Percentiles rank a stretch among this genome's conserved stretches.
These are phyloP conservation scores for Batkoa obscura DNA, from an alignment of 371 early-diverging fungal species.

Conservation along the genomic window DNA sequence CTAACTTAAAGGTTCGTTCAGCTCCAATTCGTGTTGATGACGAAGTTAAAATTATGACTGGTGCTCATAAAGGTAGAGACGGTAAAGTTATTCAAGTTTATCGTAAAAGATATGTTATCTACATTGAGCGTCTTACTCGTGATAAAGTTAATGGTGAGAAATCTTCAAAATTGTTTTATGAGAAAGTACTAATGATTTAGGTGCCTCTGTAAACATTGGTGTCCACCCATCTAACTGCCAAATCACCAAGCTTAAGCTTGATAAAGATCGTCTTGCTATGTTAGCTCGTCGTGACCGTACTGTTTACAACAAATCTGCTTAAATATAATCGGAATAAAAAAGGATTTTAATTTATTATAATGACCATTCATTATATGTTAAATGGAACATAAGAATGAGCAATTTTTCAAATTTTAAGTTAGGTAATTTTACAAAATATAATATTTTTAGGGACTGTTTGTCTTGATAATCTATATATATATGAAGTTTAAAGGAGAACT, in stretches of 20 bases:
- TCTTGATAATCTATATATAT: too few relatives aligned
- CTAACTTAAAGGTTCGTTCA: slow-evolving; percentile 46
- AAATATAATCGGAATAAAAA: too few relatives aligned
- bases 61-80: slow-evolving; percentile 89
- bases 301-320: slow-evolving; percentile 4
- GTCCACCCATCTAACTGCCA: slow-evolving; percentile 96
- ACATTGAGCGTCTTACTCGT: slow-evolving; percentile 87
- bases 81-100: slow-evolving; percentile 92
- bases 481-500: too few relatives aligned
- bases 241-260: slow-evolving; percentile 84
- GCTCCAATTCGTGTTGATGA: slow-evolving; percentile 94
- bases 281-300: slow-evolving; percentile 58
- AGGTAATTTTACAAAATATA: too few relatives aligned
- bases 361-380: too few relatives aligned
- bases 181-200: slow-evolving; percentile 7
- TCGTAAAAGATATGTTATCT: slow-evolving; percentile 96
- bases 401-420: too few relatives aligned
- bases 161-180: background rate
- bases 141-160: slow-evolving; percentile 87
- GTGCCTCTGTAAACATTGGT: slow-evolving; percentile 73
- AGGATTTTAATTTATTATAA: too few relatives aligned
- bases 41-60: slow-evolving; percentile 90
- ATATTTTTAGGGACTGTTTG: too few relatives aligned
- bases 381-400: too few relatives aligned
- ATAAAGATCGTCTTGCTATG: slow-evolving; percentile 83